Evolutionary conservation across 2,329 filamentous ascomycete species (phyloP).

Genomic region (Neofusicoccum kwambonambiense): DNA sequence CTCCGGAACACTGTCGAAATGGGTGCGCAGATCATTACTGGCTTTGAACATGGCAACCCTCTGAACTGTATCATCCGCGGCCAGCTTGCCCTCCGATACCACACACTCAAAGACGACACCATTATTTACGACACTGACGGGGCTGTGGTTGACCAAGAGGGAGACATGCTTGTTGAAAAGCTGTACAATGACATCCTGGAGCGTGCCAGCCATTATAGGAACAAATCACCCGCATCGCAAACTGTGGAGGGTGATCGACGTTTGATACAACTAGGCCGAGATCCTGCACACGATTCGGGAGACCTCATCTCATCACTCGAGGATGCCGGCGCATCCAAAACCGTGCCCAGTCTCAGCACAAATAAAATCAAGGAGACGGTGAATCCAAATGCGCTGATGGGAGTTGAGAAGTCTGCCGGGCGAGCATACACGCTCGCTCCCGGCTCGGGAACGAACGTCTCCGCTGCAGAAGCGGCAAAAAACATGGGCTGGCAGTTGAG

Average conservation of each 20-base stretch:
- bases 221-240: conserved; percentile 67
- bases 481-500: conserved; percentile 80
- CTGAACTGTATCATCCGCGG: conserved; percentile 87
- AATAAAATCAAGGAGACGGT: conserved; percentile 10
- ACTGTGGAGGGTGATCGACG: conserved; percentile 80
- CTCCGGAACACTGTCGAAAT: conserved; percentile 83
- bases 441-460: conserved; percentile 65
- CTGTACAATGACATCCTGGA: conserved; percentile 95
- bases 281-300: conserved; percentile 57
- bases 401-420: conserved; percentile 64
- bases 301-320: conserved; percentile 73
- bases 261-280: conserved; percentile 77
- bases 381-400: conserved; percentile 43
- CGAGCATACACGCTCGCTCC: conserved; percentile 67
- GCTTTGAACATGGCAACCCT: conserved; percentile 93
- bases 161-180: conserved; percentile 79
- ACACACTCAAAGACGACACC: conserved; percentile 74
- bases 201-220: conserved; percentile 85
- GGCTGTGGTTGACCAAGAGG: conserved; percentile 68
- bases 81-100: conserved; percentile 83
- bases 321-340: conserved; percentile 61
- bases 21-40: conserved; percentile 97
- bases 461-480: conserved; percentile 74
- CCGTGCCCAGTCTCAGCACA: conserved; percentile 32
- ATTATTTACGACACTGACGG: conserved; percentile 87